Evolutionary conservation across 148 eudicot species (phyloP), one percentile per base, ranked within the genome.

Genomic region (Mesembryanthemum crystallinum): DNA sequence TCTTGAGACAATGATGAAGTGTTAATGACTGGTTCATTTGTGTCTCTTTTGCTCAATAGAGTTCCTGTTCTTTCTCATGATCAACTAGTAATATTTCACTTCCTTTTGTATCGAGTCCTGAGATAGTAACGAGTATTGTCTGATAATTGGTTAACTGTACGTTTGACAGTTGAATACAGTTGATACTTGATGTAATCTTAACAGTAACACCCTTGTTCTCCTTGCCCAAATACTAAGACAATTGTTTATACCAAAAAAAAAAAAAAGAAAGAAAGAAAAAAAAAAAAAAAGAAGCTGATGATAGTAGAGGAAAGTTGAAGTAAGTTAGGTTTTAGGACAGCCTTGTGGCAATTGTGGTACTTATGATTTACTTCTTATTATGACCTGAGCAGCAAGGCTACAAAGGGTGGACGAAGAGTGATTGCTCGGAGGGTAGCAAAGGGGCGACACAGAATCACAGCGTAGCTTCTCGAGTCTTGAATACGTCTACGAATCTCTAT

Each of bases 391-490:
- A 95, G 98, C 67, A 95, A 95, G 85, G 87, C 97, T 65, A 90
- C 98, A 47, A 85, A 83, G 83, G 98, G 98, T 43, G 98, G 98
- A 20, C 86, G 92, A 33, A 85, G 94, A 72, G 98, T 95, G 76
- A 95, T 95, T 87, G 89, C 92, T 45, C 88, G 97, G 39, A 82
- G 98, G 83, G 76, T 95, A 30, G 98, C 98, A 42, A 95, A 95
- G 86, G 98, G 98, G 35, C 86, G 98, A 24, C 82, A 78, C 21
- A 90, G 98, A 82, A 79, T 95, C 80, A 90, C 98, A 47, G 89
- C 98, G 0, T 94, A 92, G 86, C 17, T 67, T 62, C 64, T 60
- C 10, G 18, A 17, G 17, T 28, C 49, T 42, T 20, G n/a, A 62
- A 11, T 27, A 25, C 24, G 5, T 43, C 67, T 21, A 39, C 3